A percentile compares a stretch with the other conserved stretches of the same genome.
Evolutionary conservation across 345 rosid species (phyloP).

Genomic region (Euphorbia tirucalli): DNA sequence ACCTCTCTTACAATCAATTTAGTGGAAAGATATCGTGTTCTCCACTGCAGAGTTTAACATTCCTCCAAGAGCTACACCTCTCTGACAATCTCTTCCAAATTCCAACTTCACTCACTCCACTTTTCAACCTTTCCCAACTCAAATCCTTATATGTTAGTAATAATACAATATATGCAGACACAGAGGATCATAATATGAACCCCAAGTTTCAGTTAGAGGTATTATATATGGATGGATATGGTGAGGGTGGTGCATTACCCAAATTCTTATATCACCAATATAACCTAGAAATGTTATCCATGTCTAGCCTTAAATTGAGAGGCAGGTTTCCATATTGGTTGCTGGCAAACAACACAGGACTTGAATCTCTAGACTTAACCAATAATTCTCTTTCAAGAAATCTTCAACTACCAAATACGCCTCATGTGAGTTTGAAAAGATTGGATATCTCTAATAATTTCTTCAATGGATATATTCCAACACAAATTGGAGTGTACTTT

Average conservation of each 20-base stretch:
- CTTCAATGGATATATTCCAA: neutral
- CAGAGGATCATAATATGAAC: neutral
- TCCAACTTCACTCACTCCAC: constrained; percentile 7
- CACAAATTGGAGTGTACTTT: neutral
- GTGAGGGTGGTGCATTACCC: neutral
- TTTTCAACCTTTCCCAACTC: constrained; percentile 9
- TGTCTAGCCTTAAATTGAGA: neutral
- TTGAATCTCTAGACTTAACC: neutral
- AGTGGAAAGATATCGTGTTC: constrained; percentile 9
- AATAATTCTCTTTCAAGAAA: neutral
- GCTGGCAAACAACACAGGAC: neutral
- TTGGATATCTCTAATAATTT: neutral
- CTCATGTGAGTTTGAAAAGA: neutral
- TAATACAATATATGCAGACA: neutral
- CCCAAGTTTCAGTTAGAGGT: neutral
- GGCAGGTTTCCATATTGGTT: neutral
- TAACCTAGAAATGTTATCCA: neutral
- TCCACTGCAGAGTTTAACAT: neutral
- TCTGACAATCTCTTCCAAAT: constrained; percentile 9
- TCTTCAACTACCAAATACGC: neutral
- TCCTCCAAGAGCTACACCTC: neutral
- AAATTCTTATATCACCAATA: neutral
- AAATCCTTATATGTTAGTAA: neutral
- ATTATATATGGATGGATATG: neutral
- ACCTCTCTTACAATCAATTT: constrained; percentile 10